Base-by-base conservation (phyloP, 1,139 yeast genomes). In the Saccharomyces hybrid region DNA sequence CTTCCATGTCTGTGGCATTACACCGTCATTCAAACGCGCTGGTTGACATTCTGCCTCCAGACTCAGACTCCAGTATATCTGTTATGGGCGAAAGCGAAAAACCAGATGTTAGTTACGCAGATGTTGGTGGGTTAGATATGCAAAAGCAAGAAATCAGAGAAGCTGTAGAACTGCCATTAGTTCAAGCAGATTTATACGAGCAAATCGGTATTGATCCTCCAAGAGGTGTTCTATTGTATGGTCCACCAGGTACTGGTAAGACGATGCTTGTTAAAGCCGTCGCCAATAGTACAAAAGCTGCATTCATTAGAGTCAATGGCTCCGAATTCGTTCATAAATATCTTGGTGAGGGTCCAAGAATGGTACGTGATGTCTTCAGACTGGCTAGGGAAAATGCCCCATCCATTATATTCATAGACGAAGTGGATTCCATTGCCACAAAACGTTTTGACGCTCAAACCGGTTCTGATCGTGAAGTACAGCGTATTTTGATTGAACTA, bases 191-290 rank as follows among this genome's bases (percentile, higher is more conserved):
- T 66, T 78, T 95, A 63, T 95, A 95, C 73, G 86, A 89, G 64
- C 98, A 95, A 73, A 95, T 95, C 69, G 99, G 99, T 73, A 95
- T 95, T 62, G 98, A 95, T 67, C 99, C 99, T 38, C 99, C 99
- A 59, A 82, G 98, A 64, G 99, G 99, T 67, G 99, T 95, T 41
- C 75, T 95, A 63, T 77, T 95, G 58, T 95, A 93, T 72, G 99
- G 99, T 26, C 98, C 99, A 16, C 99, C 99, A 50, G 99, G 99
- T 71, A 95, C 99, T 3, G 99, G 99, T 65, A 95, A 95, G 73
- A 95, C 99, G 44, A 90, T 95, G 97, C 80, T 95, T 71, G 99
- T 91, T 53, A 95, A 95, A 73, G 99, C 99, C 0, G 99, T 95
- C 51, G 99, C 99, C 16, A 93, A 95, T 72, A 84, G 93, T 56